Evolutionary conservation across 108 stramenopile species (phyloP).

Genomic region (Bacterosira constricta): DNA sequence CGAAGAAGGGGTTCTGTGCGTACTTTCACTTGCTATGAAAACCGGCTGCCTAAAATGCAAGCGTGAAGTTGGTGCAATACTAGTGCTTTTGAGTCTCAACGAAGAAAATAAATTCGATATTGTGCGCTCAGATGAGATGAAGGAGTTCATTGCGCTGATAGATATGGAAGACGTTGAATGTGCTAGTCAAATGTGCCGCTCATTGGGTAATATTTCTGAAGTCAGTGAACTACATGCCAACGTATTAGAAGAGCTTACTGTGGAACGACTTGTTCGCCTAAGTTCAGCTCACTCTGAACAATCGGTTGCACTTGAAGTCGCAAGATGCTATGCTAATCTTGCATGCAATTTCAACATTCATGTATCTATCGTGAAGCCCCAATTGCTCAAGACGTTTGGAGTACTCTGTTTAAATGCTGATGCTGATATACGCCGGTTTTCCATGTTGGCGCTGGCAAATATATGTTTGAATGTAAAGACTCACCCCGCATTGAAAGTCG

Average conservation of each 20-base stretch:
- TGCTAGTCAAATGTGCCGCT: slow-evolving; percentile 52
- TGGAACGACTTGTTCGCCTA: slow-evolving; percentile 24
- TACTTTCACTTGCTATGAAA: slow-evolving; percentile 53
- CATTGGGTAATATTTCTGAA: slow-evolving; percentile 77
- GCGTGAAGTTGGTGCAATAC: slow-evolving; percentile 60
- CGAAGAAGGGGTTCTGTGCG: slow-evolving; percentile 67
- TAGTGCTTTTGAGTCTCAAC: slow-evolving; percentile 72
- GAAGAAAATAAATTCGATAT: slow-evolving; percentile 85
- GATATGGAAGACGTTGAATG: slow-evolving; percentile 30
- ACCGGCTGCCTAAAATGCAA: slow-evolving; percentile 56
- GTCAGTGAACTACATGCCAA: slow-evolving; percentile 25
- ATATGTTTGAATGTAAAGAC: slow-evolving; percentile 45
- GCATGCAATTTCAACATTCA: slow-evolving; percentile 61
- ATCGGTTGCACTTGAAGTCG: slow-evolving; percentile 42
- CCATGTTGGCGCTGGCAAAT: slow-evolving; percentile 62
- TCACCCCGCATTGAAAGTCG: slow-evolving; percentile 33
- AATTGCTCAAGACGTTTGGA: slow-evolving; percentile 40
- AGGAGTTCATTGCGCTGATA: slow-evolving; percentile 14
- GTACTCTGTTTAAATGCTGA: slow-evolving; percentile 32
- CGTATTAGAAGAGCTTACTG: slow-evolving; percentile 10
- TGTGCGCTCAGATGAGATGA: slow-evolving; percentile 42
- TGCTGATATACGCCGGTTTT: slow-evolving; percentile 56
- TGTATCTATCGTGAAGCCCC: slow-evolving; percentile 42
- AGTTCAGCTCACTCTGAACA: slow-evolving; percentile 4
- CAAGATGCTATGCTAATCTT: slow-evolving; percentile 63